These are phyloP conservation scores for Volvox carteri DNA, from an alignment of 163 green algal genomes.

Conservation along the genomic window DNA sequence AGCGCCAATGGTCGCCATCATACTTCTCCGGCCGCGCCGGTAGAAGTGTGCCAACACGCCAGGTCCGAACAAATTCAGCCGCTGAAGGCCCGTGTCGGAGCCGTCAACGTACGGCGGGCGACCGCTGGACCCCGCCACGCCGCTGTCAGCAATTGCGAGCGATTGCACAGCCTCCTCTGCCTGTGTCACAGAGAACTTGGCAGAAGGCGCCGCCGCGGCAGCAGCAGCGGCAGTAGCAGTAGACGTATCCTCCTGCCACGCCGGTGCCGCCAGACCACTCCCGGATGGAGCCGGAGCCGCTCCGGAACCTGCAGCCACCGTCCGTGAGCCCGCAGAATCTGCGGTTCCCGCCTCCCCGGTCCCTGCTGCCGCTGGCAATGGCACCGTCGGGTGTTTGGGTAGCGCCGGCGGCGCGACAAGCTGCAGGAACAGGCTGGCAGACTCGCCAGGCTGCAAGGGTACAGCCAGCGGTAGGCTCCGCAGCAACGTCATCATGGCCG, in stretches of 20 bases:
- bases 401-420: constrained; percentile 36
- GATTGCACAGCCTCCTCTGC: constrained; percentile 31
- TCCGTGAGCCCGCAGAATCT: no score
- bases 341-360: neutral
- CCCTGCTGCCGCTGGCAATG: neutral
- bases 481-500: neutral
- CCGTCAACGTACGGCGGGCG: constrained; percentile 37
- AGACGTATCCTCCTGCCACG: neutral
- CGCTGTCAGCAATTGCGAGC: constrained; percentile 2
- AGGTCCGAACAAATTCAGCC: constrained; percentile 44
- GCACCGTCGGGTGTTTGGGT: neutral
- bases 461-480: constrained; percentile 43
- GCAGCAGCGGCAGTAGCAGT: neutral
- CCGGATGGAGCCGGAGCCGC: neutral
- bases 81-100: constrained; percentile 34
- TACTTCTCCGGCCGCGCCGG: neutral
- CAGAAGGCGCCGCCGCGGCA: no score
- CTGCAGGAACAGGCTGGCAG: constrained; percentile 35
- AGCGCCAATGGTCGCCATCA: constrained; percentile 17
- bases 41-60: constrained; percentile 56
- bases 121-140: neutral
- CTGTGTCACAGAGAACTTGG: neutral
- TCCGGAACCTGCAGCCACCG: neutral
- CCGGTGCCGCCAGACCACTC: constrained; percentile 33
- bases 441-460: constrained; percentile 48